Base-by-base conservation (phyloP, 352 stramenopile genomes). In the Phytophthora pinifolia region DNA sequence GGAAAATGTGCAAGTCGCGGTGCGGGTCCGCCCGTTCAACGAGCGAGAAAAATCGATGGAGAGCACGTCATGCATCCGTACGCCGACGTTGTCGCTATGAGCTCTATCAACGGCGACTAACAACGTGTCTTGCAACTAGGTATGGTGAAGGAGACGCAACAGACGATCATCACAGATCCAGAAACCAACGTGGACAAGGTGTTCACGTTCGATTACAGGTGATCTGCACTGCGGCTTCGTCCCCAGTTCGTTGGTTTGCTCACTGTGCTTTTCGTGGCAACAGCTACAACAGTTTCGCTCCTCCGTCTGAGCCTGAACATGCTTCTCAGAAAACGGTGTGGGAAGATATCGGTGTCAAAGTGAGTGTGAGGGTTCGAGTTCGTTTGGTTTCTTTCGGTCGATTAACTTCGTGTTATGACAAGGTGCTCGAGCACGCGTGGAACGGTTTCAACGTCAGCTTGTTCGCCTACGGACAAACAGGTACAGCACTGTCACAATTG, bases 181-280 rank as follows among this genome's bases (percentile, higher is more conserved):
- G 80, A 94, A 37, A 89, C 76, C 22, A 83, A 76, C 48, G 31
- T 61, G 2, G 82, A 94, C 29, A 92, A 93, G 48, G 65, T 59
- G 0, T 96, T 94, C 46, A 96, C 87, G 4, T 96, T 95, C 61
- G 87, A 96, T 42, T 96, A 89, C 70, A 93, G 79, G 77, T 86
- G 27, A 8, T 9, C 27, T 33, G 14, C 29, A 42, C 30, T 35
- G 6, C 29, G 25, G 9, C 25, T 45, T 4, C 25, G 25, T 29
- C 25, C 25, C 25, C 25, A 29, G 8, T 29, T 18, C 37, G 34
- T 22, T 18, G 13, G 32, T n/a, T 18, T 9, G 41, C 17, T 59
- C 7, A 48, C 25, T 15, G 9, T 32, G 12, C 12, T n/a, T 29
- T 42, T 52, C 9, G n/a, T 48, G 32, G 7, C 48, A 46, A 55